These are phyloP conservation scores for Jackrogersella multiformis DNA, from an alignment of 495 filamentous ascomycete species.

Conservation along the genomic window DNA sequence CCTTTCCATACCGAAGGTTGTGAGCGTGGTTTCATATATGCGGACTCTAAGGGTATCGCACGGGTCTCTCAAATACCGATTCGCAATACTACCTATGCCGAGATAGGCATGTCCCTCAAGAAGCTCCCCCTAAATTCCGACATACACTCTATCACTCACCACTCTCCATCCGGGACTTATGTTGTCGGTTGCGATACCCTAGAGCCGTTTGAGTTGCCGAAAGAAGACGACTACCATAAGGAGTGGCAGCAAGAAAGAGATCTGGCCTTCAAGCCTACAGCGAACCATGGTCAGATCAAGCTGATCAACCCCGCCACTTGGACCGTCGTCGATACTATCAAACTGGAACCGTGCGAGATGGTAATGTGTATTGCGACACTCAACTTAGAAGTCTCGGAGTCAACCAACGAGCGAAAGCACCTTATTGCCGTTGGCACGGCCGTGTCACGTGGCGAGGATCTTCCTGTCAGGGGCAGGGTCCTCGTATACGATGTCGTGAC, in stretches of 20 bases:
- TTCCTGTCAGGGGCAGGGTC: constrained; percentile 81
- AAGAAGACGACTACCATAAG: constrained; percentile 82
- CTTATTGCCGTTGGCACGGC: constrained; percentile 88
- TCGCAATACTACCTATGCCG: constrained; percentile 67
- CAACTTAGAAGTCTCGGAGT: constrained; percentile 87
- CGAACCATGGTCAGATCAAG: constrained; percentile 74
- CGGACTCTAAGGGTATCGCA: constrained; percentile 72
- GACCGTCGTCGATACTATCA: constrained; percentile 77
- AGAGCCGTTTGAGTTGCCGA: constrained; percentile 80
- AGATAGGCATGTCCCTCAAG: constrained; percentile 73
- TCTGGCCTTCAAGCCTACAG: constrained; percentile 69
- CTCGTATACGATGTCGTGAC: constrained; percentile 92
- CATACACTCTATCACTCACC: constrained; percentile 77
- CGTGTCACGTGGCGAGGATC: constrained; percentile 85
- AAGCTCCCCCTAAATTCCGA: constrained; percentile 76
- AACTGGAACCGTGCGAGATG: constrained; percentile 75
- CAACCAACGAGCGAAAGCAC: constrained; percentile 82
- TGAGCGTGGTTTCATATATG: constrained; percentile 81
- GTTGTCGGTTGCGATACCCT: constrained; percentile 73
- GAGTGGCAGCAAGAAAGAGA: constrained; percentile 79
- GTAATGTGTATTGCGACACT: constrained; percentile 83
- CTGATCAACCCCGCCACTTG: constrained; percentile 78
- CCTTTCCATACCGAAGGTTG: constrained; percentile 77
- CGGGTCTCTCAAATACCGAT: constrained; percentile 73
- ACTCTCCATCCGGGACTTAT: constrained; percentile 75